Evolutionary conservation across 1,139 yeast species (phyloP), one percentile per base, ranked within the genome.

Genomic region (Yamadazyma atmosphaerica): DNA sequence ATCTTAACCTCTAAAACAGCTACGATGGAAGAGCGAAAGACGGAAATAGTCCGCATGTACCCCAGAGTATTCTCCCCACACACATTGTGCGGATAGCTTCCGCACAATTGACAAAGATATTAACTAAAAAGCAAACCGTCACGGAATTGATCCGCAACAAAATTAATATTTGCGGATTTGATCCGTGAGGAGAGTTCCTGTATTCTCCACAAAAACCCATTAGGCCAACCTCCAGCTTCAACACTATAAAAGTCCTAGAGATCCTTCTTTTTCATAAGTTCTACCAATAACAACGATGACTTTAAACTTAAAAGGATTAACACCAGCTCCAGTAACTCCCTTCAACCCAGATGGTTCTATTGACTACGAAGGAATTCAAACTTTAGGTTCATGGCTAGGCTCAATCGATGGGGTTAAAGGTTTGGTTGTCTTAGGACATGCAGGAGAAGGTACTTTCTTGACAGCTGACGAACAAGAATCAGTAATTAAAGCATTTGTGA

Each of bases 321-420:
- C 27, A 24, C 27, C 27, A 24, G 27, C 27, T 24, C 27, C 27
- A 24, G 27, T 24, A 24, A 24, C 27, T 24, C 27, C 27, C 7
- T 24, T 24, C 27, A 24, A 24, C 27, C 27, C 27, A 24, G 27
- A 24, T 24, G 27, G 27, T 7, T 24, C 27, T 7, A 24, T 24
- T 24, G 27, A 24, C 27, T 27, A 27, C n/a, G 31, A 27, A 14
- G 31, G 19, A 14, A 27, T 27, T 27, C 31, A 27, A 27, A 27
- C 6, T 7, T 27, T 27, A 13, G 31, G 31, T 27, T 27, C 31
- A 5, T 27, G 31, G 31, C n/a, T 27, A 13, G 31, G 31, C n/a
- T 27, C 31, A 6, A 27, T 27, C n/a, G 31, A 27, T 27, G 31
- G 31, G n/a, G 31, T 27, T 6, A 27, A 27, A 16, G 31, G 31